These are phyloP conservation scores for Colletotrichum caudatum DNA, from an alignment of 2,329 filamentous ascomycete species.

Conservation along the genomic window DNA sequence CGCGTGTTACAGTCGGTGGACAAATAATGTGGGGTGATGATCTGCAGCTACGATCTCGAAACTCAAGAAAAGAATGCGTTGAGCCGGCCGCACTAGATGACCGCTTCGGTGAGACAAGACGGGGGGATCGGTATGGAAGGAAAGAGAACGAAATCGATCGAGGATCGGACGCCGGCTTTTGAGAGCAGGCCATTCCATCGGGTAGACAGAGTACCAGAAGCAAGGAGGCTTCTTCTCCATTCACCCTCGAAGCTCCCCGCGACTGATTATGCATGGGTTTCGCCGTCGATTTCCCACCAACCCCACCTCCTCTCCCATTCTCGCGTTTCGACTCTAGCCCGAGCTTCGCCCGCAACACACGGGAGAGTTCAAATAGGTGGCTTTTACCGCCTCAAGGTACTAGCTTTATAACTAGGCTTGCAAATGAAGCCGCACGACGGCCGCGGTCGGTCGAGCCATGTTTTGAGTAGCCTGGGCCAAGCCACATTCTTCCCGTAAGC, in stretches of 20 bases:
- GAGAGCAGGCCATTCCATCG: not conserved
- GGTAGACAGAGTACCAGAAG: not conserved
- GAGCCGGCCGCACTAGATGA: conserved; percentile 1
- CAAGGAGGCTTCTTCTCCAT: not conserved
- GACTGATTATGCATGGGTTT: not conserved
- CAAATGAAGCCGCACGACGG: not conserved
- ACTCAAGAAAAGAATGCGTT: not conserved
- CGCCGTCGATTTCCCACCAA: not conserved
- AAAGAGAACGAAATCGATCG: not conserved
- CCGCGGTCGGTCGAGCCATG: conserved; percentile 15
- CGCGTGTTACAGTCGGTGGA: not conserved
- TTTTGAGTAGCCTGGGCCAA: conserved; percentile 7
- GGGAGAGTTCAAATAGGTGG: conserved; percentile 3
- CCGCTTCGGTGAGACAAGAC: not conserved
- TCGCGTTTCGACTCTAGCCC: not conserved
- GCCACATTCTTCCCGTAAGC: conserved; percentile 9
- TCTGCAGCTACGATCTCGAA: not conserved
- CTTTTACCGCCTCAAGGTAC: not conserved
- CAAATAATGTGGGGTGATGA: not conserved
- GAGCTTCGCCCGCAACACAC: not conserved
- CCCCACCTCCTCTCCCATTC: not conserved
- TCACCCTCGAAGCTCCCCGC: not conserved
- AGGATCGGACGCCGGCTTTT: not conserved
- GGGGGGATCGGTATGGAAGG: not conserved
- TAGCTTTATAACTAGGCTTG: not conserved